Evolutionary conservation across 2,329 filamentous ascomycete species (phyloP), one percentile per base, ranked within the genome.

Genomic region (Ceratocystis eucalypticola): DNA sequence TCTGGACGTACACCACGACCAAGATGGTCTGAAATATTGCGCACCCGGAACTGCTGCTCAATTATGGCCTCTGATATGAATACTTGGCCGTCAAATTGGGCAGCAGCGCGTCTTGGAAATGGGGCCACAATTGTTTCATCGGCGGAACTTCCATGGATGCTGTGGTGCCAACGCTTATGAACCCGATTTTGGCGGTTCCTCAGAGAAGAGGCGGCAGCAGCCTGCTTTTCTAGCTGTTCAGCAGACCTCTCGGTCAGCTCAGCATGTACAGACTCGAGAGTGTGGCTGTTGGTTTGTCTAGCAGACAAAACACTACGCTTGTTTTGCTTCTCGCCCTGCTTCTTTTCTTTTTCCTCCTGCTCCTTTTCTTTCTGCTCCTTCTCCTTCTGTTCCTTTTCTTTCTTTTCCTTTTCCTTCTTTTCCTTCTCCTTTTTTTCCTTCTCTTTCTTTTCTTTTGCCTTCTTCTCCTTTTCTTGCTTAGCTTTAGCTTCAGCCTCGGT

Each of bases 11-110:
- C 74, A 1, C 81, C 81, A 0, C 78, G 74, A 0, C 80, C 80
- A 1, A 73, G 71, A 6, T 74, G 72, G 68, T 83, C 81, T 3
- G 71, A 71, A 2, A 80, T 70, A 6, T 76, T 75, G 0, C 74
- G 72, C 41, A 73, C 72, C 65, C 77, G 75, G 69, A 83, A 74
- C 66, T 81, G 79, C 15, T 76, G 74, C 69, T 83, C 80, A 6
- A 78, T 72, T 53, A 83, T 79, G 10, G 76, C 73, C 44, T 79
- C 76, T 1, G 77, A 69, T 1, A 83, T 70, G 45, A 76, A 77
- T 6, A 71, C 70, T 12, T 76, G 73, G 0, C 77, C 69, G 68
- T 79, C 74, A 62, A 78, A 75, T 57, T 76, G 76, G 65, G 79
- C 73, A 28, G 76, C 78, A 62, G 79, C 75, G 41, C 80, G 74